Evolutionary conservation across 306 rosid genomes (phyloP), one percentile per base, ranked within the genome.

Genomic region (Rubus idaeus): DNA sequence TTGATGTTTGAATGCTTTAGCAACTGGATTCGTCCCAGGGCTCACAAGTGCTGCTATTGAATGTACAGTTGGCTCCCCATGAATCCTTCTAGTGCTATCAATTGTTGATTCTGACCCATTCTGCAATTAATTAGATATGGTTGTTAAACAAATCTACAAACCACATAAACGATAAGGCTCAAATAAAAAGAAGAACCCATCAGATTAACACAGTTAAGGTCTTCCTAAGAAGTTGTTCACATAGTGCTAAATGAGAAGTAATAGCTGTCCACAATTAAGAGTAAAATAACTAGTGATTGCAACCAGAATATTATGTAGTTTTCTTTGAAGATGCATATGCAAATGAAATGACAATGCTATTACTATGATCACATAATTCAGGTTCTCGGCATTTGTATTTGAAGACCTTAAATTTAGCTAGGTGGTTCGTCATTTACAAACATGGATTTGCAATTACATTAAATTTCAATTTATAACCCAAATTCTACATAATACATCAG

Each of bases 71-170:
- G 40, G 78, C 50, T 84, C 88, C 47, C 69, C 81, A 53, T 64
- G 60, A 68, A 72, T 44, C 73, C 83, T 83, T 66, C 75, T 73
- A 67, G 74, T 37, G 70, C 80, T 79, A 40, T 73, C 62, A 74
- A 55, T 77, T 13, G 16, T 76, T 37, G 78, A 82, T 82, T 86
- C 82, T 66, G 76, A 18, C 12, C 47, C 73, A 68, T 71, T 77
- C 97, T 89, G 96, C 81, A 84, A 84, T 83, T 81, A 84, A 79
- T 82, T 68, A 58, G 45, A 70, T 56, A 50, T 50, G 73, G 63
- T 35, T 82, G 80, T 78, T 69, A 81, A 12, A 26, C 77, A 58
- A 18, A 44, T 26, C 69, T 5, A 30, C 73, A 58, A 81, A 60
- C 68, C 75, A 51, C 68, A 58, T 7, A 81, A 70, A 47, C 46